Base-by-base conservation (phyloP, 352 stramenopile genomes). In the Peronosclerospora sorghi region DNA sequence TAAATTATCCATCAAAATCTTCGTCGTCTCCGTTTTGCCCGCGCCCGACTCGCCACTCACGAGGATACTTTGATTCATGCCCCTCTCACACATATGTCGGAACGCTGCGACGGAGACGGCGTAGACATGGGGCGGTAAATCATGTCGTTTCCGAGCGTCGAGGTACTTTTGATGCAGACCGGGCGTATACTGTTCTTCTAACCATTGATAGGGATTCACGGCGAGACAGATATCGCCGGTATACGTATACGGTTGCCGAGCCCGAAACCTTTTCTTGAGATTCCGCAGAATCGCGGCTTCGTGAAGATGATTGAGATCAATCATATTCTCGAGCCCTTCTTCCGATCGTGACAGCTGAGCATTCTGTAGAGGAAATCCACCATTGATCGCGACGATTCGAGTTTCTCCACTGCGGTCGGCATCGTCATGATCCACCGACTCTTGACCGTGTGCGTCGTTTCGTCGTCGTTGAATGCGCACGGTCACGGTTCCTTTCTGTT, bases 171-270 rank as follows among this genome's bases (percentile, higher is more conserved):
- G 43, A 34, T 86, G 68, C 20, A 82, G 60, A 17, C 84, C 66
- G 2, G 68, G 51, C 5, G 54, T 59, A 54, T 96, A 96, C 28
- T 93, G 59, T 32, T 86, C 69, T 9, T 79, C 62, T 12, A 94
- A 60, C 80, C 83, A 93, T 39, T 88, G 82, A 54, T 97, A 98
- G 36, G 93, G 95, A 65, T 98, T 98, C 28, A 97, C 72, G 0
- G 95, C 93, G n/a, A 98, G 72, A 47, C 96, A 87, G 56, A 98
- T 97, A 41, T 98, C 87, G 10, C 92, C 92, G 1, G 95, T 96
- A 50, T 94, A 95, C 12, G 94, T 98, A 65, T 98, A 98, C 6
- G 94, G 94, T 57, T 81, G 67, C 13, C 70, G 63, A 12, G 59
- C 52, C 35, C 72, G 73, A 54, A 93, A 94, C 21, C 85, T 68